phyloP scores from a whole-genome alignment of 305 asterid species.

The Fraxinus dipetala region DNA sequence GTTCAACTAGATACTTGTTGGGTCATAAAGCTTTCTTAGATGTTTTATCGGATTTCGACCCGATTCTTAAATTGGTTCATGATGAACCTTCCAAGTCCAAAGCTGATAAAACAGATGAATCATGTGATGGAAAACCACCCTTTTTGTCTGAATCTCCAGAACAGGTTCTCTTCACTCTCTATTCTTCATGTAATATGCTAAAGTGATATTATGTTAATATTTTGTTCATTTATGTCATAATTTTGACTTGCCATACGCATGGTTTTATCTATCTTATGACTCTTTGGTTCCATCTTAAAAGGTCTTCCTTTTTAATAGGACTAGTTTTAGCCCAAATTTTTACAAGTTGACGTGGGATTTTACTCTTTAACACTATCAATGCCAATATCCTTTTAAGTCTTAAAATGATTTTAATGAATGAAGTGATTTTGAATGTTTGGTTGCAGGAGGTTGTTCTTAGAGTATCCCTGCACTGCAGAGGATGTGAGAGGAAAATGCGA shows the following conservation, averaged over 20 bases:
- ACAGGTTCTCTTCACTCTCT: constrained; percentile 40
- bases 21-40: constrained; percentile 42
- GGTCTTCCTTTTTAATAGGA: not conserved
- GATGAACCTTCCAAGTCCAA: constrained; percentile 22
- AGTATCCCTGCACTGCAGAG: constrained; percentile 91
- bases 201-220: not conserved
- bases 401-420: not conserved
- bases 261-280: not conserved
- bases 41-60: constrained; percentile 40
- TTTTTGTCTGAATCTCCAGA: constrained; percentile 27
- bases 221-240: not conserved
- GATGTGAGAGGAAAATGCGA: constrained; percentile 87
- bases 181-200: not conserved
- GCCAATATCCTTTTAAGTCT: not conserved
- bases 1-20: constrained; percentile 64
- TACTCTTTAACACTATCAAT: not conserved
- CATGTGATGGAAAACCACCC: constrained; percentile 19
- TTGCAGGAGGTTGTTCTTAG: constrained; percentile 82
- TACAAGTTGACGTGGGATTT: not conserved
- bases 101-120: constrained; percentile 27
- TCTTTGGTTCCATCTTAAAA: not conserved
- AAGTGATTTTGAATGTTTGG: not conserved
- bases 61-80: constrained; percentile 25
- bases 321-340: not conserved
- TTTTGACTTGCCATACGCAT: not conserved